Conservation (phyloP, 2,329 filamentous ascomycete genomes). For the Cadophora sp. region DNA sequence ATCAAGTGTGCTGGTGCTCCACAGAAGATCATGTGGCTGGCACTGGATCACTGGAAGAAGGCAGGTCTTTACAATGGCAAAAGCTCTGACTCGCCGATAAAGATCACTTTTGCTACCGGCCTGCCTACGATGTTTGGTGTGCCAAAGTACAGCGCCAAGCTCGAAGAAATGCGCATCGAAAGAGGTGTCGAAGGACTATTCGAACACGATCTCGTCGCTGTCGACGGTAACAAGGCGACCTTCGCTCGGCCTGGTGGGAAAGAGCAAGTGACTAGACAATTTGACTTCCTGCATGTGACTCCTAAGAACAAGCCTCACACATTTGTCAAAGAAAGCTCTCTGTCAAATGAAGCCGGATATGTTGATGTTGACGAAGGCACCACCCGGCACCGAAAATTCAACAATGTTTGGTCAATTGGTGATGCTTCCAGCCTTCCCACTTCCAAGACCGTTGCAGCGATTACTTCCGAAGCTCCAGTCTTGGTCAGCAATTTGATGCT, state of each 20-base stretch:
- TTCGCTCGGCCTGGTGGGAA: slow-evolving; percentile 55
- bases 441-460: slow-evolving; percentile 61
- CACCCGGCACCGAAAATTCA: slow-evolving; percentile 58
- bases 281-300: slow-evolving; percentile 62
- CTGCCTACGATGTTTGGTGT: slow-evolving; percentile 65
- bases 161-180: slow-evolving; percentile 60
- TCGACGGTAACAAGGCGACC: slow-evolving; percentile 60
- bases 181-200: slow-evolving; percentile 64
- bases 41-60: slow-evolving; percentile 63
- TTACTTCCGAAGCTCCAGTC: slow-evolving; percentile 59
- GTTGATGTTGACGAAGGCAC: slow-evolving; percentile 64
- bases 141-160: slow-evolving; percentile 61
- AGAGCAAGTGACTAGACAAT: slow-evolving; percentile 52
- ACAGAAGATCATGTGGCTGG: slow-evolving; percentile 69
- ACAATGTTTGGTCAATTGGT: slow-evolving; percentile 65
- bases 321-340: slow-evolving; percentile 59
- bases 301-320: slow-evolving; percentile 65
- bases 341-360: slow-evolving; percentile 62
- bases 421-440: slow-evolving; percentile 66
- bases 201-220: slow-evolving; percentile 60
- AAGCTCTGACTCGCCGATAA: slow-evolving; percentile 52
- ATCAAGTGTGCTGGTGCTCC: slow-evolving; percentile 68
- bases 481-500: slow-evolving; percentile 57
- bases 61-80: slow-evolving; percentile 56
- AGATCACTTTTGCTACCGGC: slow-evolving; percentile 62